These are phyloP conservation scores for Cadophora malorum DNA, from an alignment of 2,329 filamentous ascomycete species.

Conservation along the genomic window DNA sequence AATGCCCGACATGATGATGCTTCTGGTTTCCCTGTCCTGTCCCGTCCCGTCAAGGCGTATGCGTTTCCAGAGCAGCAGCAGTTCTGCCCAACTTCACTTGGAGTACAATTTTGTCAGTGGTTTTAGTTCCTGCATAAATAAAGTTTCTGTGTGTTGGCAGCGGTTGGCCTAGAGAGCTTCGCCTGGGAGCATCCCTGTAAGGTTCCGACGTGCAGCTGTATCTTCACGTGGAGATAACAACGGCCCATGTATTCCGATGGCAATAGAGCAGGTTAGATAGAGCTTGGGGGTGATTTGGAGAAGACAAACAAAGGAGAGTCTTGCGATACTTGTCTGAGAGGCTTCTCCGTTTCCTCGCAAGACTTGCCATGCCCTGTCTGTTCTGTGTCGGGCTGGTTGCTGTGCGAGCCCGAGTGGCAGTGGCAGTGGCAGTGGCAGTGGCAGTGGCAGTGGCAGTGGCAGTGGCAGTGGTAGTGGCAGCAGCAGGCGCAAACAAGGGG, in stretches of 20 bases:
- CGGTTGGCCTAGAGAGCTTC: slow-evolving; percentile 12
- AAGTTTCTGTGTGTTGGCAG: slow-evolving; percentile 17
- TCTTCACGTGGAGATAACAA: slow-evolving; percentile 18
- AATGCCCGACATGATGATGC: slow-evolving; percentile 35
- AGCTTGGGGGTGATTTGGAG: not conserved
- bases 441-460: not conserved
- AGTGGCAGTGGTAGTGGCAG: not conserved
- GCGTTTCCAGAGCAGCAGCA: not conserved
- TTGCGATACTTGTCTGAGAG: not conserved
- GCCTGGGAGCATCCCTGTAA: slow-evolving; percentile 15
- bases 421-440: not conserved
- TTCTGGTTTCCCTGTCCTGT: slow-evolving; percentile 2
- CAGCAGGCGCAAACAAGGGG: slow-evolving; percentile 12
- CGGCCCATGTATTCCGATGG: not conserved
- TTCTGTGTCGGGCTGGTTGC: slow-evolving; percentile 13
- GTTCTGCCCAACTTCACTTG: not conserved
- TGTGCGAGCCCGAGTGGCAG: slow-evolving; percentile 1
- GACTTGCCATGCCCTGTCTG: not conserved
- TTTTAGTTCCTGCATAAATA: slow-evolving; percentile 15
- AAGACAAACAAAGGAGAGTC: not conserved
- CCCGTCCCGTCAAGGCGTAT: slow-evolving; percentile 16
- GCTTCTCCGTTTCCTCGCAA: not conserved
- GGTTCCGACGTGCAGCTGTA: not conserved
- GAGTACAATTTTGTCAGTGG: not conserved
- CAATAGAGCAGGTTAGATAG: not conserved